phyloP scores from a whole-genome alignment of 768 basidiomycete genomes.

The Hebeloma cylindrosporum region DNA sequence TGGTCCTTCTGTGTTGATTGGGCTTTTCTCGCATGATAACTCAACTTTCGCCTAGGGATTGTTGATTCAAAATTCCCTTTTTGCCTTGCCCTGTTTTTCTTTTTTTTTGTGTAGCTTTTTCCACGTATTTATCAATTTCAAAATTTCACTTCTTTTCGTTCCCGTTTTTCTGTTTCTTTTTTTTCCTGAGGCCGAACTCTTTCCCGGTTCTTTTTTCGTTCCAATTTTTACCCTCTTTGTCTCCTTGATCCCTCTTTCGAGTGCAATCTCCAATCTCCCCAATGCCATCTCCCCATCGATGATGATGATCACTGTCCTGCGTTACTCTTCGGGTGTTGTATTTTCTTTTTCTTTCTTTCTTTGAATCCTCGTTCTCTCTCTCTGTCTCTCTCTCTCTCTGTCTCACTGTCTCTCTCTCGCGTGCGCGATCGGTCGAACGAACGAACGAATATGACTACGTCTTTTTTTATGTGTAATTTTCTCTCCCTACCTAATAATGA shows the following conservation, averaged over 20 bases:
- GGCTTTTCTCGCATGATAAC: no score
- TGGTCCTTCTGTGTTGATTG: conserved; percentile 7
- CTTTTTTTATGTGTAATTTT: no score
- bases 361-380: no score
- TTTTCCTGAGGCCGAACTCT: conserved; percentile 1
- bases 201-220: conserved; percentile 5
- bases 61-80: conserved; percentile 5
- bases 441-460: no score
- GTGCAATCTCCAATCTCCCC: neutral
- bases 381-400: no score
- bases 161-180: conserved; percentile 7
- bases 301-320: conserved; percentile 1
- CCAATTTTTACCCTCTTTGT: conserved; percentile 10
- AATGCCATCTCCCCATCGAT: neutral
- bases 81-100: conserved; percentile 2
- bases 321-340: no score
- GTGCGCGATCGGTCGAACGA: no score
- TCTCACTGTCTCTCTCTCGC: no score
- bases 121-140: conserved; percentile 19
- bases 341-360: no score
- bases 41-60: conserved; percentile 1
- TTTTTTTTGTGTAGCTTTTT: conserved; percentile 10
- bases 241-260: conserved; percentile 12
- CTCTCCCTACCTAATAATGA: no score
- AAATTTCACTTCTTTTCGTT: conserved; percentile 2